A percentile compares a stretch with the other conserved stretches of the same genome.
Conservation (phyloP, 2,329 filamentous ascomycete genomes). For the Nemania sp. region DNA sequence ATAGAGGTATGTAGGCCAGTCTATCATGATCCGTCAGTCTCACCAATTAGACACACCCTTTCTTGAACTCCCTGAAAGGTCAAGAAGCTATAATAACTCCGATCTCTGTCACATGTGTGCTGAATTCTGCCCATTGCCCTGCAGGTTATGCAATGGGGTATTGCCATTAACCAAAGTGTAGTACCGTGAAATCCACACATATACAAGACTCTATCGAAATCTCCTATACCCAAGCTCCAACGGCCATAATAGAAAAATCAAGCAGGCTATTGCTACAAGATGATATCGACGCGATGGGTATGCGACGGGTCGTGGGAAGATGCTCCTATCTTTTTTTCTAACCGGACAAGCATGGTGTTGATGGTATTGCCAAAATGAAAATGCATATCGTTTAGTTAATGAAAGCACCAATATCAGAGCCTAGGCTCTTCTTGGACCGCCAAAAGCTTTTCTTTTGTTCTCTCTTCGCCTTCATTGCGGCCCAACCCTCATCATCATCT, state of each 20-base stretch:
- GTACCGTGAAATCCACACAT: conserved; percentile 28
- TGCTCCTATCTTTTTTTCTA: conserved; percentile 44
- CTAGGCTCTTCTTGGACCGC: conserved; percentile 69
- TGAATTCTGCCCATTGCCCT: conserved; percentile 28
- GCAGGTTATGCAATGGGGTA: conserved; percentile 19
- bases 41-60: conserved; percentile 30
- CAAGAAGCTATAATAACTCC: conserved; percentile 12
- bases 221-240: conserved; percentile 25
- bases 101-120: conserved; percentile 19
- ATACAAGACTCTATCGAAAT: conserved; percentile 33
- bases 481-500: conserved; percentile 76
- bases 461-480: conserved; percentile 75
- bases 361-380: conserved; percentile 39
- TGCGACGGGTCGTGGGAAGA: conserved; percentile 26
- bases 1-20: conserved; percentile 46
- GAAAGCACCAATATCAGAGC: conserved; percentile 62
- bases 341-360: conserved; percentile 37
- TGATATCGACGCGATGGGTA: conserved; percentile 28
- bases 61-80: conserved; percentile 15
- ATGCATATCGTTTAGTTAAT: conserved; percentile 53
- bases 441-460: conserved; percentile 76
- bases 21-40: conserved; percentile 46
- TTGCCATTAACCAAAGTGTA: conserved; percentile 20
- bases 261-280: conserved; percentile 28
- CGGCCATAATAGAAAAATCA: conserved; percentile 16